Conservation (phyloP, 305 asterid genomes). For the Ilex paraguariensis region DNA sequence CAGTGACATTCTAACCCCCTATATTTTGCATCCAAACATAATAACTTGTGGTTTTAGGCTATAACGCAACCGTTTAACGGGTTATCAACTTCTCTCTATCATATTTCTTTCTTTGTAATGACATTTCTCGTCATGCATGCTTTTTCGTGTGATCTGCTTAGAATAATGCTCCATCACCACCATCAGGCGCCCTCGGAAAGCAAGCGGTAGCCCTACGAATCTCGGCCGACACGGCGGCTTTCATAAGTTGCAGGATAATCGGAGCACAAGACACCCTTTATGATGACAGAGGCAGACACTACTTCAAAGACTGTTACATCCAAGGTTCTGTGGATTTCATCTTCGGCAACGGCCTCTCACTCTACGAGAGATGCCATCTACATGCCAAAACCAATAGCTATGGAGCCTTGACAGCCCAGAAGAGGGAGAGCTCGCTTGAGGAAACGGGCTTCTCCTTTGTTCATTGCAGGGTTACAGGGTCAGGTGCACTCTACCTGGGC, state of each 20-base stretch:
- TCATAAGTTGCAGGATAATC: constrained; percentile 61
- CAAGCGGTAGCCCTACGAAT: constrained; percentile 93
- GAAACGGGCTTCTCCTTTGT: constrained; percentile 89
- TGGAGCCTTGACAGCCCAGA: constrained; percentile 89
- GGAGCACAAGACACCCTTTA: constrained; percentile 89
- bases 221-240: constrained; percentile 72
- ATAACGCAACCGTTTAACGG: too few relatives aligned
- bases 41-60: too few relatives aligned
- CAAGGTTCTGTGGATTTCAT: constrained; percentile 89
- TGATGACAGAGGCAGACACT: constrained; percentile 84
- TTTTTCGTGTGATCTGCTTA: constrained; percentile 14
- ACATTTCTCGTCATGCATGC: background rate
- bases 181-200: constrained; percentile 68
- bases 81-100: too few relatives aligned
- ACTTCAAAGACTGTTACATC: constrained; percentile 68
- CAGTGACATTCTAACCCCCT: too few relatives aligned
- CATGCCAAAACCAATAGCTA: constrained; percentile 53
- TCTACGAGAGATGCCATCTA: constrained; percentile 68
- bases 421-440: constrained; percentile 70
- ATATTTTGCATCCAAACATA: too few relatives aligned
- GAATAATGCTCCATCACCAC: constrained; percentile 65
- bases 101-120: too few relatives aligned
- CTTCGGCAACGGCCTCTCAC: constrained; percentile 73
- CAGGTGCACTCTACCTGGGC: constrained; percentile 77
- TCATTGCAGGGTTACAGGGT: constrained; percentile 76